A percentile compares a stretch with the other conserved stretches of the same genome.
Evolutionary conservation across 768 basidiomycete genomes (phyloP).

Genomic region (Lyophyllum atratum): DNA sequence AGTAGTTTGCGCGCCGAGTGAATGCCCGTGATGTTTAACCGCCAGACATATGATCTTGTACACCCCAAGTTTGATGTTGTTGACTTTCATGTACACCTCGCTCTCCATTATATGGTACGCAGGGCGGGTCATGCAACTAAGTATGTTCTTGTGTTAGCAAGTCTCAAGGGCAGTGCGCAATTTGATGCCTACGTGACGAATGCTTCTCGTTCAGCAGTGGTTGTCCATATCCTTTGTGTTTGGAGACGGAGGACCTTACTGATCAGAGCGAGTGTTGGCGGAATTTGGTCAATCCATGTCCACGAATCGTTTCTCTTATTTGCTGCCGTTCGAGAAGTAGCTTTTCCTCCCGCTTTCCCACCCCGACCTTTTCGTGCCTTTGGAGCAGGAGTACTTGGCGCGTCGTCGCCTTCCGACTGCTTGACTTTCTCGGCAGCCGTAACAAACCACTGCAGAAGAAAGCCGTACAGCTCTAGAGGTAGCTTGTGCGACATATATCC

Average conservation of each 20-base stretch:
- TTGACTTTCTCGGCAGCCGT: conserved; percentile 78
- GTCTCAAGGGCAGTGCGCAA: not conserved
- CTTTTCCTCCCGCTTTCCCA: conserved; percentile 47
- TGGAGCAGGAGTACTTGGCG: conserved; percentile 33
- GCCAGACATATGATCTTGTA: conserved; percentile 90
- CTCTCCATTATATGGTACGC: conserved; percentile 86
- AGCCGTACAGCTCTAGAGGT: conserved; percentile 89
- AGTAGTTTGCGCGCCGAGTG: conserved; percentile 80
- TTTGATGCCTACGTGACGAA: conserved; percentile 71
- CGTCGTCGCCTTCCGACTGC: conserved; percentile 44
- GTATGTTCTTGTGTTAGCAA: not conserved
- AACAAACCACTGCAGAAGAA: conserved; percentile 92
- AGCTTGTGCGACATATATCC: conserved; percentile 61
- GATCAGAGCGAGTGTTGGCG: conserved; percentile 67
- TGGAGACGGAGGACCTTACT: conserved; percentile 66
- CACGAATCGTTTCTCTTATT: conserved; percentile 55
- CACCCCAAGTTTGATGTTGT: conserved; percentile 68
- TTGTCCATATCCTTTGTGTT: conserved; percentile 87
- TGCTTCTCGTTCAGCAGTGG: conserved; percentile 80
- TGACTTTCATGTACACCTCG: conserved; percentile 85
- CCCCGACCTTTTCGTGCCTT: conserved; percentile 62
- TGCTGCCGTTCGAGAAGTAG: conserved; percentile 35
- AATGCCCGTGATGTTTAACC: conserved; percentile 88
- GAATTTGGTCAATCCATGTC: conserved; percentile 81
- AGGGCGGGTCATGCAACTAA: conserved; percentile 86